Conservation (phyloP, 2,329 filamentous ascomycete species). For the Verticillium dahliae region DNA sequence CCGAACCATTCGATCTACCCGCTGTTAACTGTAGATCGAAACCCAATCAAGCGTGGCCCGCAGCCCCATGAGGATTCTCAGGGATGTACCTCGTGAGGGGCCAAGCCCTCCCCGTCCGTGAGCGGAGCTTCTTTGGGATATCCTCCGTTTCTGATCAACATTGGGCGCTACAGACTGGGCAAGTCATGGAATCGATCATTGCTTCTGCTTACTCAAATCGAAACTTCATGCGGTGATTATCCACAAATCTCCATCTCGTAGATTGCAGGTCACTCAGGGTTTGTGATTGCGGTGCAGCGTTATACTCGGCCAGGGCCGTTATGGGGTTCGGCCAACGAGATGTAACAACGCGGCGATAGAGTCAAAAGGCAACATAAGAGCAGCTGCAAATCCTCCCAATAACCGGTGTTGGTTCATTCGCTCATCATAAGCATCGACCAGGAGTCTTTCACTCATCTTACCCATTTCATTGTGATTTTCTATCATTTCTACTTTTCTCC, state of each 20-base stretch:
- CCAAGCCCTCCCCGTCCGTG: neutral
- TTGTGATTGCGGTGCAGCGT: neutral
- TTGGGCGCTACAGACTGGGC: neutral
- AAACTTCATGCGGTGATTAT: neutral
- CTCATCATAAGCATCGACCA: conserved; percentile 1
- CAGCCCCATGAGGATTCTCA: neutral
- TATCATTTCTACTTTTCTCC: neutral
- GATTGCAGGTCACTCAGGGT: neutral
- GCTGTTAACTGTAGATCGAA: neutral
- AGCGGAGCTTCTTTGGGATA: neutral
- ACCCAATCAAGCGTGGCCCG: neutral
- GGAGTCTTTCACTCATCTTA: conserved; percentile 1
- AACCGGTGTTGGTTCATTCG: neutral
- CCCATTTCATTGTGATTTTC: neutral
- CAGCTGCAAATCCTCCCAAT: neutral
- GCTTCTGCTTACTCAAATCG: neutral
- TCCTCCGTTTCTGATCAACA: neutral
- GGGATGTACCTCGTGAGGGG: neutral
- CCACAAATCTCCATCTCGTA: neutral
- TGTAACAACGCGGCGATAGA: neutral
- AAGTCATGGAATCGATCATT: neutral
- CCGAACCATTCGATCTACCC: neutral
- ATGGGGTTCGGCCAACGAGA: neutral
- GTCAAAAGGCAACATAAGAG: neutral
- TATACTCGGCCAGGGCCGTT: neutral